Percentiles rank a stretch among this genome's conserved stretches.
phyloP scores from a whole-genome alignment of 345 rosid genomes.

The Dovyalis caffra region DNA sequence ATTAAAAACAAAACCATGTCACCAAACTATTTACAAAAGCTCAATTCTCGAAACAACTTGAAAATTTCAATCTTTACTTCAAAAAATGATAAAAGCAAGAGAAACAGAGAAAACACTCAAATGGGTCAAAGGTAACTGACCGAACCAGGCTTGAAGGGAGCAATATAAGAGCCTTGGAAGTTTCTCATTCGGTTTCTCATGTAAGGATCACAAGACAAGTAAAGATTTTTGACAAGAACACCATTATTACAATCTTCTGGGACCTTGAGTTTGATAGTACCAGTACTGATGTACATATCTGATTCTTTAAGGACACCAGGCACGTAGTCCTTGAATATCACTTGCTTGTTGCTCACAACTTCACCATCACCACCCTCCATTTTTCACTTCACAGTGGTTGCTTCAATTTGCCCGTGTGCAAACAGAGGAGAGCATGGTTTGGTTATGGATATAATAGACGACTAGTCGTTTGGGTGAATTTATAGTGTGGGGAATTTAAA shows the following conservation, averaged over 20 bases:
- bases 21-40: neutral
- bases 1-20: no score
- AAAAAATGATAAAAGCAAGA: neutral
- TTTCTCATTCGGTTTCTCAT: constrained; percentile 15
- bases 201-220: no score
- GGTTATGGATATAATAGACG: no score
- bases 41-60: neutral
- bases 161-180: neutral
- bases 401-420: neutral
- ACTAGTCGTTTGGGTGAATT: no score
- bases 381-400: neutral
- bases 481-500: no score
- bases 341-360: constrained; percentile 9
- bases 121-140: neutral
- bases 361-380: constrained; percentile 6
- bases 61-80: neutral
- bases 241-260: constrained; percentile 18
- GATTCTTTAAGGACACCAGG: constrained; percentile 27
- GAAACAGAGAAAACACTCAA: neutral
- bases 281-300: constrained; percentile 15
- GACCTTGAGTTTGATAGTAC: constrained; percentile 6
- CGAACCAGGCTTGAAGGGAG: constrained; percentile 14
- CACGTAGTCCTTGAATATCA: constrained; percentile 17
- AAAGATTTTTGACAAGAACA: constrained; percentile 21
- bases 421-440: no score